Conservation (phyloP, 352 stramenopile species). For the Globisporangium cylindrosporum region DNA sequence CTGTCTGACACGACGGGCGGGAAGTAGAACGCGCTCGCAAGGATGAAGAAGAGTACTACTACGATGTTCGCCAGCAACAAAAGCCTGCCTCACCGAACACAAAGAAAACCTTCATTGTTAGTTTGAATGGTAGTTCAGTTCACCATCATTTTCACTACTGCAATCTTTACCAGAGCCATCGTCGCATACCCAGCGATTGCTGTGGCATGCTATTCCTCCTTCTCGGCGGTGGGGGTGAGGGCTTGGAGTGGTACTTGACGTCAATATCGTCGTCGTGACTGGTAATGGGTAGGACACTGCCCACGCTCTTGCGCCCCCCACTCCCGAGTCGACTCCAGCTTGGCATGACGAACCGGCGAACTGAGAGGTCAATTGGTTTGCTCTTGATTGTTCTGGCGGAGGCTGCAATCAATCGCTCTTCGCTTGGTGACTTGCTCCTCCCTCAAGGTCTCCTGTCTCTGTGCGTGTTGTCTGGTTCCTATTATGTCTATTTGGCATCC, state of each 20-base stretch:
- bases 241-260: slow-evolving; percentile 17
- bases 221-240: neutral
- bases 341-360: neutral
- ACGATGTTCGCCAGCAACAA: slow-evolving; percentile 50
- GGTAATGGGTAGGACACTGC: slow-evolving; percentile 11
- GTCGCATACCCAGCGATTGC: neutral
- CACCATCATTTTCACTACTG: neutral
- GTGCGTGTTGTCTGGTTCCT: too few species aligned
- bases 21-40: slow-evolving; percentile 51
- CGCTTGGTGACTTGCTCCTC: neutral
- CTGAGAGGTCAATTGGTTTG: neutral
- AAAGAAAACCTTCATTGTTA: neutral
- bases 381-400: neutral
- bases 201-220: slow-evolving; percentile 1
- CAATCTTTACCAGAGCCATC: slow-evolving; percentile 23
- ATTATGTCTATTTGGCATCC: too few species aligned
- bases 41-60: slow-evolving; percentile 48
- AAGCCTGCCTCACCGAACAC: slow-evolving; percentile 22
- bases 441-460: too few species aligned
- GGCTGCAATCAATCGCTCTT: neutral
- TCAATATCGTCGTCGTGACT: slow-evolving; percentile 1
- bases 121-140: neutral
- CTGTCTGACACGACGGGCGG: slow-evolving; percentile 29
- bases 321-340: slow-evolving; percentile 17
- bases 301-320: neutral